Evolutionary conservation across 495 filamentous ascomycete species (phyloP), one percentile per base, ranked within the genome.

Genomic region (Pseudomonodictys pantanalensis): DNA sequence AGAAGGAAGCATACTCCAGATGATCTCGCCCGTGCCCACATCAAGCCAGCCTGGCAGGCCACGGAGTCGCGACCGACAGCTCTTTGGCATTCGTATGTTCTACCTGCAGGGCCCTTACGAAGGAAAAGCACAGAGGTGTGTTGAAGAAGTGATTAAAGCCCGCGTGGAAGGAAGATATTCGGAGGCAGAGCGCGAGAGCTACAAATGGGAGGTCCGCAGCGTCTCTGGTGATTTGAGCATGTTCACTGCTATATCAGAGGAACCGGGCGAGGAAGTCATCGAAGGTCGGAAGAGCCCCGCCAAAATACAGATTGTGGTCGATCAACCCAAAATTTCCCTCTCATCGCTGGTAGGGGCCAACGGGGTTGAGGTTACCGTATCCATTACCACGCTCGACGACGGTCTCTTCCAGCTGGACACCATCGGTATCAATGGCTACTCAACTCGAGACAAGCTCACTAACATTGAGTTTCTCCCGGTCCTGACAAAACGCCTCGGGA

Each of bases 81-180:
- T 55, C 33, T n/a, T 56, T 41, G 56, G 59, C 0, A 52, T 76
- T n/a, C 78, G 84, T 10, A 82, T 81, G 41, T 84, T 87, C 60
- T 72, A 85, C 28, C 80, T 95, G 17, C 79, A 83, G 41, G 87
- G 86, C 22, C 77, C 82, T 23, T 95, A 96, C 69, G 89, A 96
- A 69, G 87, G 86, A 10, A 92, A 81, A 60, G 88, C 88, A 5
- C 74, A 76, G 43, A 86, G 87, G 39, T 84, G 90, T 66, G 83
- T 84, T 7, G 93, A 98, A 75, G 93, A 98, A 60, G 78, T 96
- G 23, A 80, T 83, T 22, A 92, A 90, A 71, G 92, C 92, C 9
- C 84, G 84, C 56, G 86, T 96, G 49, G 92, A 96, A 71, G 87
- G 84, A 7, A 80, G 93, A 33, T 92, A 90, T 65, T 72, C 88